Conservation (phyloP, 1,284 basidiomycete species). For the Moesziomyces sp. region DNA sequence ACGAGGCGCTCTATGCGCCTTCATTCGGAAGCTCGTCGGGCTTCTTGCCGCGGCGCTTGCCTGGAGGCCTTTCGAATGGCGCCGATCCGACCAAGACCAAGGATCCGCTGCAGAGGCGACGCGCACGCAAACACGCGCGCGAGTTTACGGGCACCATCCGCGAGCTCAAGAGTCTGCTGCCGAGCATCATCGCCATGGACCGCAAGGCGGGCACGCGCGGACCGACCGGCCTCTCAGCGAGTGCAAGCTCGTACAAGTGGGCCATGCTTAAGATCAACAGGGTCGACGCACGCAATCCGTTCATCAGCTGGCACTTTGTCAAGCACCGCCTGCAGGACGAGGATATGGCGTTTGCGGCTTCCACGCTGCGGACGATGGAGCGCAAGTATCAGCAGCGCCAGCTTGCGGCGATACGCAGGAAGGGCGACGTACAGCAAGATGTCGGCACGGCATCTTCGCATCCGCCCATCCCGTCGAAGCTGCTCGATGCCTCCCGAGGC, state of each 20-base stretch:
- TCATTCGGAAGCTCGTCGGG: slow-evolving; percentile 30
- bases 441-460: not conserved
- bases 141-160: slow-evolving; percentile 59
- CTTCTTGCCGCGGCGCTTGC: slow-evolving; percentile 47
- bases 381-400: slow-evolving; percentile 44
- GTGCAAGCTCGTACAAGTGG: slow-evolving; percentile 44
- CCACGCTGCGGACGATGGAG: slow-evolving; percentile 52
- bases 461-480: slow-evolving; percentile 29
- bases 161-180: slow-evolving; percentile 57
- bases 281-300: slow-evolving; percentile 61
- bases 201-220: slow-evolving; percentile 23
- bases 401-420: slow-evolving; percentile 11
- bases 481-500: slow-evolving; percentile 7
- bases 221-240: slow-evolving; percentile 22
- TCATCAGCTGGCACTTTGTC: slow-evolving; percentile 60
- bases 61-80: slow-evolving; percentile 44
- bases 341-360: slow-evolving; percentile 54
- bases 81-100: slow-evolving; percentile 25
- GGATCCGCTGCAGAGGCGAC: slow-evolving; percentile 9
- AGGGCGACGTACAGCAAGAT: not conserved
- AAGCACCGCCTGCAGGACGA: slow-evolving; percentile 53
- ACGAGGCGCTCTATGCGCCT: slow-evolving; percentile 31
- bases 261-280: slow-evolving; percentile 47
- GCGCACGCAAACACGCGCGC: slow-evolving; percentile 34
- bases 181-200: slow-evolving; percentile 54